Evolutionary conservation across 2,329 filamentous ascomycete genomes (phyloP), one percentile per base, ranked within the genome.

Genomic region (Cladosporium sp.): DNA sequence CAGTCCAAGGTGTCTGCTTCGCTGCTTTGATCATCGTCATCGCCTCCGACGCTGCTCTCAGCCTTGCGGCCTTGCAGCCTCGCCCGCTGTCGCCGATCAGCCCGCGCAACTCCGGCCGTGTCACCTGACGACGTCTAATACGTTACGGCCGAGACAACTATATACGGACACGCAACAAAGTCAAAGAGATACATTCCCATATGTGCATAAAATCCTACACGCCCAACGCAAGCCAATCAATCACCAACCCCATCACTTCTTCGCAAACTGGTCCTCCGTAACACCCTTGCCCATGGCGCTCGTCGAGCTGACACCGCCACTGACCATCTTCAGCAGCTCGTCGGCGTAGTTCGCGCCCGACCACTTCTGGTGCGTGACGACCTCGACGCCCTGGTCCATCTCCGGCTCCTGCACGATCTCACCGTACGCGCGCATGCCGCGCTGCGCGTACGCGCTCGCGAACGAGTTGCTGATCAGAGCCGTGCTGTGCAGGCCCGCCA

Each of bases 321-420:
- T 91, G 33, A 98, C 88, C 91, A 98, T 96, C 82, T 95, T 95
- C 72, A 95, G 77, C 75, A 96, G 68, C 71, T 95, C 90, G 69
- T 98, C 93, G 16, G 92, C 87, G 68, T 97, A 97, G 61, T 87
- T 91, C 18, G 93, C 93, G 46, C 93, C 93, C 64, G 83, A 89
- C 93, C 93, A 98, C 74, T 97, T 98, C 82, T 98, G 93, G 77
- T 98, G 93, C 74, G 89, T 96, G 59, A 98, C 89, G 37, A 98
- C 93, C 68, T 98, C 93, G 56, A 96, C 85, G 56, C 86, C 86
- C 55, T 80, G 79, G 57, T 87, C 89, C 78, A 96, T 96, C 79
- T 98, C 93, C 11, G 93, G 93, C 77, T 97, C 93, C 75, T 98
- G 93, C 54, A 98, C 89, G 59, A 96, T 80, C 77, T 97, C 91